Conservation (phyloP, 2,329 filamentous ascomycete genomes). For the Fusarium papillatum region DNA sequence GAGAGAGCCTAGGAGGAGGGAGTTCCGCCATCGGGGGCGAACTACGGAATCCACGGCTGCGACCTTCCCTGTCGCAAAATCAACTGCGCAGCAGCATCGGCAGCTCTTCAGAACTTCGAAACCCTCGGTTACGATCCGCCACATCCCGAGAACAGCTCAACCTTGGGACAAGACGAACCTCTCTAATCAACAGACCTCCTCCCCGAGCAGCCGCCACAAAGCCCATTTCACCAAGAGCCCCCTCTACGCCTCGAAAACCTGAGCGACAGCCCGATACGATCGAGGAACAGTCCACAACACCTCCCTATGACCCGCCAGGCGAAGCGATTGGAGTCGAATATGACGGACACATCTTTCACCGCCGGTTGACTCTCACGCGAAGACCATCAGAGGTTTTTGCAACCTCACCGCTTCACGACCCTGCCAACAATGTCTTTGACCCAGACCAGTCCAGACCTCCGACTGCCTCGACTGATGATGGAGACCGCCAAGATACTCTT, state of each 20-base stretch:
- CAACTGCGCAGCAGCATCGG: constrained; percentile 48
- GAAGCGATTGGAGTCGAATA: constrained; percentile 35
- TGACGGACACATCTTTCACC: constrained; percentile 41
- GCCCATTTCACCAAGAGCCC: constrained; percentile 25
- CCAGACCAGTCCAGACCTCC: constrained; percentile 24
- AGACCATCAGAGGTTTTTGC: constrained; percentile 47
- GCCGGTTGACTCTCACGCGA: constrained; percentile 48
- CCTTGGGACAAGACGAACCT: constrained; percentile 38
- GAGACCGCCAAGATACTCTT: constrained; percentile 33
- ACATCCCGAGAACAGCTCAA: constrained; percentile 56
- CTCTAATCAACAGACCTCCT: constrained; percentile 35
- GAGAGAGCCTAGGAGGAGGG: constrained; percentile 38
- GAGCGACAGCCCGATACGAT: constrained; percentile 36
- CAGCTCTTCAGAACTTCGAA: constrained; percentile 49
- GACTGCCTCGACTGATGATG: constrained; percentile 39
- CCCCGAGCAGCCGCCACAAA: constrained; percentile 33
- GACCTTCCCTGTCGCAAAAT: constrained; percentile 55
- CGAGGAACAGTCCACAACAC: constrained; percentile 42
- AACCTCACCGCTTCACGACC: constrained; percentile 40
- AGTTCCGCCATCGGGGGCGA: constrained; percentile 35
- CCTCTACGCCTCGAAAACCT: constrained; percentile 38
- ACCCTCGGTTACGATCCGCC: constrained; percentile 55
- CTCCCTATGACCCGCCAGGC: constrained; percentile 39
- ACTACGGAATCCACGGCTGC: constrained; percentile 56
- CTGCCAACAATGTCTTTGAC: constrained; percentile 33